Conservation (phyloP, 1,284 basidiomycete genomes). For the Sanguinoderma infundibulare region DNA sequence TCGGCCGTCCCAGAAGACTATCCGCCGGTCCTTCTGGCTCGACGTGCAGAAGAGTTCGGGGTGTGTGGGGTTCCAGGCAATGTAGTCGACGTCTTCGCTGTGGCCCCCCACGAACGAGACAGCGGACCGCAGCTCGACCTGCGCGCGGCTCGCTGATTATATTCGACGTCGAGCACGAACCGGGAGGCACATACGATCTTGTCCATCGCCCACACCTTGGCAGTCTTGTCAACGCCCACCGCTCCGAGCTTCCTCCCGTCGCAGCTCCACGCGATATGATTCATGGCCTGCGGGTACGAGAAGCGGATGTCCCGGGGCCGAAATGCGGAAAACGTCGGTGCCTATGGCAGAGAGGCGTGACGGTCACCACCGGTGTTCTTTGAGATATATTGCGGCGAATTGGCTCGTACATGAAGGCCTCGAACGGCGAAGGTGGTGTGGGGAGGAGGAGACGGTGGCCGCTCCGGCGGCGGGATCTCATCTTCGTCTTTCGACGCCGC, state of each 20-base stretch:
- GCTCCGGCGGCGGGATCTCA: slow-evolving; percentile 64
- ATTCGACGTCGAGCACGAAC: not conserved
- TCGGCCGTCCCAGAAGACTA: slow-evolving; percentile 84
- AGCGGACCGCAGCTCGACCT: slow-evolving; percentile 74
- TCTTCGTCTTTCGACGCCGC: slow-evolving; percentile 45
- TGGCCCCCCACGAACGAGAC: slow-evolving; percentile 69
- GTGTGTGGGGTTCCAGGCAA: slow-evolving; percentile 82
- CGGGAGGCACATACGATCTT: slow-evolving; percentile 62
- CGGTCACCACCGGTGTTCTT: slow-evolving; percentile 24
- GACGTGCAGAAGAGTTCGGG: slow-evolving; percentile 81
- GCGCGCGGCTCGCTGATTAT: not conserved
- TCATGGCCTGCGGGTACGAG: slow-evolving; percentile 64
- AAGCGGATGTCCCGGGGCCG: slow-evolving; percentile 77
- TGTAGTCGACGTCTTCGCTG: slow-evolving; percentile 73
- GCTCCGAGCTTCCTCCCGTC: slow-evolving; percentile 79
- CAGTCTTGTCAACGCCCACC: slow-evolving; percentile 77
- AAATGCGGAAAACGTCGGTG: slow-evolving; percentile 77
- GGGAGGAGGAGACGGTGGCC: slow-evolving; percentile 73
- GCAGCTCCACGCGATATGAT: slow-evolving; percentile 80
- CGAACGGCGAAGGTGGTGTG: slow-evolving; percentile 71
- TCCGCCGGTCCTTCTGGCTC: slow-evolving; percentile 69
- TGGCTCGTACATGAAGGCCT: slow-evolving; percentile 68
- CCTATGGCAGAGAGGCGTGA: slow-evolving; percentile 43
- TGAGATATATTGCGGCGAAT: slow-evolving; percentile 9
- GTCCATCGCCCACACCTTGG: slow-evolving; percentile 76